Evolutionary conservation across 495 filamentous ascomycete genomes (phyloP), one percentile per base, ranked within the genome.

Genomic region (Lophiostoma macrostomum): DNA sequence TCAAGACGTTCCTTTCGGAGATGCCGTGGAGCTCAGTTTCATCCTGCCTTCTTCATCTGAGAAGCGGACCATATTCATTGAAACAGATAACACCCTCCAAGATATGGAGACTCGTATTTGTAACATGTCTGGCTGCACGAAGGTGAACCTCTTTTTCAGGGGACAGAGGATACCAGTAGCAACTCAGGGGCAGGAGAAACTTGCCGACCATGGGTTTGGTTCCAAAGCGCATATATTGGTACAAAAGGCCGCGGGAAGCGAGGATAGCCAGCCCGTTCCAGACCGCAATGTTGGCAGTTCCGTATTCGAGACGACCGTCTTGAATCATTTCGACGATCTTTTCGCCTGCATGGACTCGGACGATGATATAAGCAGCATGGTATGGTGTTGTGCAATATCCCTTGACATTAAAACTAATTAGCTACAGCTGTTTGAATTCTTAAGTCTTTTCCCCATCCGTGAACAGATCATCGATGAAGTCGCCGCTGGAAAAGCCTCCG

Each of bases 291-390:
- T n/a, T 1, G 43, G 24, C 12, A 39, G 56, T 6, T 64, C 64
- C 20, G 49, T 45, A 14, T 58, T 67, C 29, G 67, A 69, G 39
- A 20, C 56, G 18, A 55, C 62, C 16, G 34, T 97, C 18, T 69
- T 95, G 48, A 80, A 84, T 49, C 88, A 95, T 68, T 95, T 96
- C 64, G 80, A 89, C 46, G 82, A 91, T 48, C 70, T 98, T 7
- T 95, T 91, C 74, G 78, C 81, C 14, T 83, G 91, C 59, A 77
- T 98, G 30, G 80, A 80, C 43, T 80, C 93, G 65, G 78, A 87
- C 34, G 87, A 65, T 43, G 5, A 42, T 24, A 50, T 58, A 20
- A 61, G 56, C 41, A 39, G 41, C 43, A 42, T 30, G 24, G 50
- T 55, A 5, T 43, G 57, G 60, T 22, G 22, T 19, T 22, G 25